Evolutionary conservation across 1,284 basidiomycete species (phyloP).

Genomic region (Flammula alnicola): DNA sequence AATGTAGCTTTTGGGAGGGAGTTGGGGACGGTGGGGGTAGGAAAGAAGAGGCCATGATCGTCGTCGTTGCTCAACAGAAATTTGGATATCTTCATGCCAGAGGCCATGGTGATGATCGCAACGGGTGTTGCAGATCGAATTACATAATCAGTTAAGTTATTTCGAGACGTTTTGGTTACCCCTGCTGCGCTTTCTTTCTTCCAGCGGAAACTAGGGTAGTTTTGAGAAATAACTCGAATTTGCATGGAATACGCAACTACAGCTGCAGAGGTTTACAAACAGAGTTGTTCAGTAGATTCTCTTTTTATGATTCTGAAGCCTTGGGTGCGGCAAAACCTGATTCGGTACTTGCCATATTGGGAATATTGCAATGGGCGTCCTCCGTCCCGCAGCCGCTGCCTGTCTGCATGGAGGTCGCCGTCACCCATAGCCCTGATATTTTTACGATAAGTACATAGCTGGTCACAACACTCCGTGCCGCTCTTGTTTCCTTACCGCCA

Average conservation of each 20-base stretch:
- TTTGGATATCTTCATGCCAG: no score
- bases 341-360: conserved; percentile 6
- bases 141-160: conserved; percentile 13
- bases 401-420: background rate
- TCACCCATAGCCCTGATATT: no score
- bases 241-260: no score
- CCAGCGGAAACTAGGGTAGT: no score
- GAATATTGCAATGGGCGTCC: conserved; percentile 15
- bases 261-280: no score
- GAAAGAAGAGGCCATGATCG: conserved; percentile 24
- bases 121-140: no score
- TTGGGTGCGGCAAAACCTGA: conserved; percentile 1
- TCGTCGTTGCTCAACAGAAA: conserved; percentile 12
- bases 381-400: conserved; percentile 17
- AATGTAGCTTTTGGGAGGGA: conserved; percentile 16
- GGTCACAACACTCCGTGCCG: conserved; percentile 13
- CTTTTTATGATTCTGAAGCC: background rate
- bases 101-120: no score
- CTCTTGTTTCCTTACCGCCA: conserved; percentile 14
- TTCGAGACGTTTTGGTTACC: no score
- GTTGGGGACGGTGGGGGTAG: conserved; percentile 31
- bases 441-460: background rate
- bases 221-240: no score
- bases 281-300: no score
- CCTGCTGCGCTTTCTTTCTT: no score